Conservation (phyloP, 441 rosid genomes). For the Omphalea diandra region DNA sequence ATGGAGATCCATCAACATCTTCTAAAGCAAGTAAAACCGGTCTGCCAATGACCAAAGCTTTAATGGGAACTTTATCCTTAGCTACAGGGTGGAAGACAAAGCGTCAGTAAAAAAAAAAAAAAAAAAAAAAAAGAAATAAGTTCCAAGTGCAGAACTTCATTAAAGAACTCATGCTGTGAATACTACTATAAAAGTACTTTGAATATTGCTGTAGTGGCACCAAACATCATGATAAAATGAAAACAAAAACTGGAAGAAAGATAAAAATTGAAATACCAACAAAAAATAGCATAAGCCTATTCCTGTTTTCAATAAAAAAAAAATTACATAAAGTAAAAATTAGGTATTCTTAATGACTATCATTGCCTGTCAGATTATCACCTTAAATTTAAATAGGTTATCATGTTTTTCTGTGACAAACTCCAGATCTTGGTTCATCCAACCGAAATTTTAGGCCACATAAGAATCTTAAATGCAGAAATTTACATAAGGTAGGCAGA, state of each 20-base stretch:
- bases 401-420: neutral
- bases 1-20: constrained; percentile 97
- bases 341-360: neutral
- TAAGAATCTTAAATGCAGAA: neutral
- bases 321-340: too few relatives aligned
- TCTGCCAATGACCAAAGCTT: constrained; percentile 66
- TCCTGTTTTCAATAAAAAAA: neutral
- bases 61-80: constrained; percentile 57
- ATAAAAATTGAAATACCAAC: neutral
- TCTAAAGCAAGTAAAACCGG: constrained; percentile 94
- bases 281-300: neutral
- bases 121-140: neutral
- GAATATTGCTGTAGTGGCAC: constrained; percentile 2
- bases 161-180: constrained; percentile 11
- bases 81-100: constrained; percentile 34
- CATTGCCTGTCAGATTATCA: neutral
- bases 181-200: constrained; percentile 1
- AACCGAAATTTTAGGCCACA: neutral
- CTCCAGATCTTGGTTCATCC: constrained; percentile 10
- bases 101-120: constrained; percentile 14
- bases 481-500: neutral
- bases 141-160: neutral
- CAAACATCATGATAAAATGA: neutral
- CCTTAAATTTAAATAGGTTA: neutral
- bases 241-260: neutral